phyloP scores from a whole-genome alignment of 495 filamentous ascomycete species.

The Hyaloscypha variabilis region DNA sequence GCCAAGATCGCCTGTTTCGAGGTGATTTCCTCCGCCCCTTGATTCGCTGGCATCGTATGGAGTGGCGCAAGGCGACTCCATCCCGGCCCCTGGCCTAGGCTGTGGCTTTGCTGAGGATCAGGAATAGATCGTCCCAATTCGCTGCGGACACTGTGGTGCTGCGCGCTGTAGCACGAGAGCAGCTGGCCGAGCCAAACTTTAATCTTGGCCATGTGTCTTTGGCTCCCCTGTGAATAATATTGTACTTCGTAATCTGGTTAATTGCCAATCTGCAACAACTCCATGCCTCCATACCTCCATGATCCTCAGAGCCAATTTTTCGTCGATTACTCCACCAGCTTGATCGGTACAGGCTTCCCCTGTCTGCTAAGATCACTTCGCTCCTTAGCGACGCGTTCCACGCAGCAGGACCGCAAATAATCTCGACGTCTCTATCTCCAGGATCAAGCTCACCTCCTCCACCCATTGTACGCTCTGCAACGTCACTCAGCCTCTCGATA shows the following conservation, averaged over 20 bases:
- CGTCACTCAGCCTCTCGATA: constrained; percentile 1
- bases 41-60: background rate
- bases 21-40: background rate
- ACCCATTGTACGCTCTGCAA: background rate
- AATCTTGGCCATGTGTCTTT: background rate
- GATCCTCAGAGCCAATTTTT: background rate
- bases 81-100: background rate
- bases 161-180: background rate
- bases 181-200: background rate
- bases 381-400: constrained; percentile 2
- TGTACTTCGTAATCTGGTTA: background rate
- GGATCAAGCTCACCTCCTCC: background rate
- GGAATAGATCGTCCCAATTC: background rate
- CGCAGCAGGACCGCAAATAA: constrained; percentile 9
- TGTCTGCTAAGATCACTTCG: constrained; percentile 11
- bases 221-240: background rate
- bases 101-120: background rate
- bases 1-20: constrained; percentile 11
- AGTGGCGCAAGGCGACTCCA: background rate
- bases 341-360: background rate
- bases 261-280: background rate
- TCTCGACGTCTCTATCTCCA: constrained; percentile 9
- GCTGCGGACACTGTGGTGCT: background rate
- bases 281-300: background rate
- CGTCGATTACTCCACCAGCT: background rate